Percentiles rank a stretch among this genome's conserved stretches.
These are phyloP conservation scores for Pelargonium nanum DNA, from an alignment of 345 rosid species.

Conservation along the genomic window DNA sequence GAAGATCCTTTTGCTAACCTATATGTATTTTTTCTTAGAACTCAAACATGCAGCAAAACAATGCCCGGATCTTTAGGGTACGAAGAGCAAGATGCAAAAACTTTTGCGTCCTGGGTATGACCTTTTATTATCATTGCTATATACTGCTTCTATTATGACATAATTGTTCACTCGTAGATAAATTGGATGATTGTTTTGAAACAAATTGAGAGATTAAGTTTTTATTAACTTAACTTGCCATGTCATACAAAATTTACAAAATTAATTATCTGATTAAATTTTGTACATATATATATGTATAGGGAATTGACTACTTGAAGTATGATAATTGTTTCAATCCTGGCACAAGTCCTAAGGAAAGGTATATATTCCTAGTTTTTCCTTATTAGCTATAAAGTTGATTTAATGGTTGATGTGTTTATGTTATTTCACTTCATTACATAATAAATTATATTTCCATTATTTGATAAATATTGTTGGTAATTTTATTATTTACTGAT, in stretches of 20 bases:
- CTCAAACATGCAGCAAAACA: constrained; percentile 43
- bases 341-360: constrained; percentile 32
- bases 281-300: background rate
- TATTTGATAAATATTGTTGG: no score
- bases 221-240: no score
- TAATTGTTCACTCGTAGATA: no score
- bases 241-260: no score
- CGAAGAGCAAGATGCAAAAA: constrained; percentile 48
- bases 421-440: no score
- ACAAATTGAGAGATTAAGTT: no score
- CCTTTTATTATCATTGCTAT: no score
- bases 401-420: no score
- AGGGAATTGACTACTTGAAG: constrained; percentile 52
- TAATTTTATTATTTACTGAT: background rate
- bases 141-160: no score
- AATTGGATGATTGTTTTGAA: background rate
- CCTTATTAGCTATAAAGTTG: no score
- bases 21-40: constrained; percentile 10
- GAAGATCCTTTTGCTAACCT: background rate
- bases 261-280: no score
- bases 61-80: constrained; percentile 51
- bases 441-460: no score
- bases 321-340: constrained; percentile 36
- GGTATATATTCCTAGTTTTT: constrained; percentile 11
- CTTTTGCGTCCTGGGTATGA: constrained; percentile 32